A percentile compares a stretch with the other conserved stretches of the same genome.
These are phyloP conservation scores for Adansonia grandidieri DNA, from an alignment of 441 rosid genomes.

Conservation along the genomic window DNA sequence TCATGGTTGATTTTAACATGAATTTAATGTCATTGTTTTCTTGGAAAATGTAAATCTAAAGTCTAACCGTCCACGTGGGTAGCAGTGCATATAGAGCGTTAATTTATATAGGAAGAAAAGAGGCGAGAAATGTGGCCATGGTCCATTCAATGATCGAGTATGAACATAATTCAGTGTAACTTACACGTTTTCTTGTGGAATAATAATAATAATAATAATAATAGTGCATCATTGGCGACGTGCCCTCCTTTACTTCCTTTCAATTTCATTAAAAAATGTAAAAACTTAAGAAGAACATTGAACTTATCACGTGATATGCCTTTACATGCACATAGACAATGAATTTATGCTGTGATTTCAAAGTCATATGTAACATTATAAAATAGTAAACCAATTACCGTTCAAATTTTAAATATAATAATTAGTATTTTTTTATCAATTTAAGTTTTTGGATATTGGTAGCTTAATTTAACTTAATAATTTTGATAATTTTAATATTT, in stretches of 20 bases:
- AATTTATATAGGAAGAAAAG: constrained; percentile 14
- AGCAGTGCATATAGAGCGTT: background rate
- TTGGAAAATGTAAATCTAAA: background rate
- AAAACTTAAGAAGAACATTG: background rate
- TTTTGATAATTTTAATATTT: no score
- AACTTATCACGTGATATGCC: background rate
- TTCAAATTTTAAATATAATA: no score
- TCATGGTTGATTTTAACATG: background rate
- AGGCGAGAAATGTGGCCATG: constrained; percentile 24
- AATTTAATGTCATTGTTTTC: background rate
- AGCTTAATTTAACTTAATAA: no score
- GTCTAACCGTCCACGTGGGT: constrained; percentile 16
- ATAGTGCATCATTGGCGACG: background rate
- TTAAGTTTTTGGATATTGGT: no score
- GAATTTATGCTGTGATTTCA: no score
- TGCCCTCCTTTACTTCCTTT: background rate
- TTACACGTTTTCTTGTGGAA: background rate
- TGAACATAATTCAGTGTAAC: background rate
- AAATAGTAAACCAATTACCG: no score
- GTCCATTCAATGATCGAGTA: background rate
- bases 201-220: background rate
- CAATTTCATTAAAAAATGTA: no score
- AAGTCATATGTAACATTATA: no score
- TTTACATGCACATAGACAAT: background rate
- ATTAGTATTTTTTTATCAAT: no score